A percentile compares a stretch with the other conserved stretches of the same genome.
Conservation (phyloP, 495 filamentous ascomycete species). For the Penicillium cataractarum region DNA sequence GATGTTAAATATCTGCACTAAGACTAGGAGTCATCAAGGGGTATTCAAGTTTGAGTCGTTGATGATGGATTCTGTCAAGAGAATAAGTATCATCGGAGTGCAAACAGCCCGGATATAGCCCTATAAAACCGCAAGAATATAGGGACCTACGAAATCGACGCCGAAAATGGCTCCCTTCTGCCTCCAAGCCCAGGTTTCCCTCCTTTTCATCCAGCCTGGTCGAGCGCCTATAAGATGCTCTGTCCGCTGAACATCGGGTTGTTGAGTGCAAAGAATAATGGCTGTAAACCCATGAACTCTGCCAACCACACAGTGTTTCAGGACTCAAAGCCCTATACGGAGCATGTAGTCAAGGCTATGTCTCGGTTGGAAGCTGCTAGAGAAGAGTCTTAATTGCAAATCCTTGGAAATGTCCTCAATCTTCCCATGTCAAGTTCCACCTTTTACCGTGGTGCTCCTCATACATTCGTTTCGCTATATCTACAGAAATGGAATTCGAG, state of each 20-base stretch:
- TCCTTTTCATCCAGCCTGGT: slow-evolving; percentile 5
- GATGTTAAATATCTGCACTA: no score
- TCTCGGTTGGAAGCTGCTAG: neutral
- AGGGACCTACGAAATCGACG: neutral
- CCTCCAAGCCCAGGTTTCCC: neutral
- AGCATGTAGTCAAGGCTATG: neutral
- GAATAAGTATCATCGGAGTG: no score
- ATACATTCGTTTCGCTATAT: slow-evolving; percentile 1
- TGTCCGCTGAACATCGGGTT: no score
- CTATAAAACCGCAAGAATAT: no score
- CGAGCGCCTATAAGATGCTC: neutral
- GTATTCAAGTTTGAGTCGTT: no score
- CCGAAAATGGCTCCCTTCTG: slow-evolving; percentile 2
- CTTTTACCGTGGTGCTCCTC: neutral
- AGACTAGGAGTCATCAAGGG: no score
- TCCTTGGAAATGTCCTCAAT: neutral
- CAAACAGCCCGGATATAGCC: no score
- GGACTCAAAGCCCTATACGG: slow-evolving; percentile 6
- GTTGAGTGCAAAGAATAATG: no score
- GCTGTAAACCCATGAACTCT: neutral
- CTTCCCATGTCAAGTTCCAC: neutral
- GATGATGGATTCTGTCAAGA: no score
- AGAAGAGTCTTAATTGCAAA: neutral
- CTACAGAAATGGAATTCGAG: neutral
- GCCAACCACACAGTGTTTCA: neutral